A percentile compares a stretch with the other conserved stretches of the same genome.
Conservation (phyloP, 208 protist species). For the Jaenimonas drosophilae region DNA sequence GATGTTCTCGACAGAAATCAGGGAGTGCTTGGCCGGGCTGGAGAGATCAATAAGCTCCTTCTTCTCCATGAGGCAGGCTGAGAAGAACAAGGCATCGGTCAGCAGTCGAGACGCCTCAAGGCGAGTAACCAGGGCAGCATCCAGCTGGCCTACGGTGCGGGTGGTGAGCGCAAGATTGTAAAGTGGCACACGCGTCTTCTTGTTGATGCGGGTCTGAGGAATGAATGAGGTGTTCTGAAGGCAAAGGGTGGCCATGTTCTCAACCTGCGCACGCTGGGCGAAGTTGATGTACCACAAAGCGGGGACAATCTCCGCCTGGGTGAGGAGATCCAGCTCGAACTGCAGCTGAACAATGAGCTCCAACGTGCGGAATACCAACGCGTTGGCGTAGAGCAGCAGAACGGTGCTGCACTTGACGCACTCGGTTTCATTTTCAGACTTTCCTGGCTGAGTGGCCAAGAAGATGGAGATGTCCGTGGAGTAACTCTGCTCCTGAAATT, state of each 20-base stretch:
- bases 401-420: slow-evolving; percentile 34
- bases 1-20: slow-evolving; percentile 50
- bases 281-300: slow-evolving; percentile 78
- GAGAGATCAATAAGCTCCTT: slow-evolving; percentile 63
- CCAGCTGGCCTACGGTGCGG: slow-evolving; percentile 24
- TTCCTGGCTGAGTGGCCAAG: slow-evolving; percentile 28
- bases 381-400: slow-evolving; percentile 61
- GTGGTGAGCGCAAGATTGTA: slow-evolving; percentile 75
- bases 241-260: slow-evolving; percentile 54
- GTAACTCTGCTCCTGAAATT: slow-evolving; percentile 67
- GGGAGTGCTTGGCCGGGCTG: slow-evolving; percentile 26
- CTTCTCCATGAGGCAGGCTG: slow-evolving; percentile 61
- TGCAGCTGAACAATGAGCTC: slow-evolving; percentile 54
- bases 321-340: slow-evolving; percentile 68
- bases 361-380: slow-evolving; percentile 59
- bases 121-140: slow-evolving; percentile 24
- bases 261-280: slow-evolving; percentile 42
- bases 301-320: slow-evolving; percentile 55
- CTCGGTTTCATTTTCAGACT: slow-evolving; percentile 34
- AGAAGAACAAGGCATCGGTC: slow-evolving; percentile 53
- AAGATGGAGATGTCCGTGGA: slow-evolving; percentile 61
- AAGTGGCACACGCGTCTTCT: slow-evolving; percentile 56
- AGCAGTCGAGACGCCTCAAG: slow-evolving; percentile 53
- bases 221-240: slow-evolving; percentile 40
- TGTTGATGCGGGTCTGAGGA: slow-evolving; percentile 71